Evolutionary conservation across 768 basidiomycete genomes (phyloP), one percentile per base, ranked within the genome.

Genomic region (Pleurotus salmoneostramineus): DNA sequence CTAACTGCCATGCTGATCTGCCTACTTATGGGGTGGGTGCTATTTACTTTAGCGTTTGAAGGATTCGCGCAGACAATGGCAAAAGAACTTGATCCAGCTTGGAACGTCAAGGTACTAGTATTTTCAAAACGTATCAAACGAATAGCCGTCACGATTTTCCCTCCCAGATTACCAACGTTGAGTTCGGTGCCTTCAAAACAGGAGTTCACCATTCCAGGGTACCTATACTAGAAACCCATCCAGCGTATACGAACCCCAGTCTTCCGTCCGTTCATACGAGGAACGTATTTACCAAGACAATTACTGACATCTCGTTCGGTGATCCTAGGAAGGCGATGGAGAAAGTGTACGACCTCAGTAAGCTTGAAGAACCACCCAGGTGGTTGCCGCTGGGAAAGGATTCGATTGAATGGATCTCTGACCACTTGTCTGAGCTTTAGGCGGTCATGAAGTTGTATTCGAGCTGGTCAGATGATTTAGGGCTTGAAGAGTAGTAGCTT

Each of bases 41-140:
- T 60, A 61, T 56, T 10, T n/a, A 7, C 62, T 44, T 57, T 67
- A 75, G 69, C 68, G 1, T 15, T 69, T 0, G 71, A 74, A 40
- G 69, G 66, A 7, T 58, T 70, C 33, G 66, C 63, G 8, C 63
- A 69, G 44, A 32, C 66, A 2, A 54, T 76, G 2, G 64, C 65
- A 0, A 60, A 58, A 27, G 75, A 77, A 47, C 8, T 77, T 4
- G 63, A 70, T 21, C 72, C 72, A 1, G 56, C 50, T 11, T 77
- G 75, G 74, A 77, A 75, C 49, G 73, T 74, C 34, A 55, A 61
- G 32, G 45, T 45, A 42, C 2, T 15, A 42, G n/a, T 8, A 17
- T 47, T 8, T 8, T 14, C 45, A 14, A n/a, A 33, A 32, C 32
- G 6, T 12, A 17, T 10, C 31, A 44, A 21, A 3, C 10, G 32